Base-by-base conservation (phyloP, 257 asterid species). In the Vinca minor region DNA sequence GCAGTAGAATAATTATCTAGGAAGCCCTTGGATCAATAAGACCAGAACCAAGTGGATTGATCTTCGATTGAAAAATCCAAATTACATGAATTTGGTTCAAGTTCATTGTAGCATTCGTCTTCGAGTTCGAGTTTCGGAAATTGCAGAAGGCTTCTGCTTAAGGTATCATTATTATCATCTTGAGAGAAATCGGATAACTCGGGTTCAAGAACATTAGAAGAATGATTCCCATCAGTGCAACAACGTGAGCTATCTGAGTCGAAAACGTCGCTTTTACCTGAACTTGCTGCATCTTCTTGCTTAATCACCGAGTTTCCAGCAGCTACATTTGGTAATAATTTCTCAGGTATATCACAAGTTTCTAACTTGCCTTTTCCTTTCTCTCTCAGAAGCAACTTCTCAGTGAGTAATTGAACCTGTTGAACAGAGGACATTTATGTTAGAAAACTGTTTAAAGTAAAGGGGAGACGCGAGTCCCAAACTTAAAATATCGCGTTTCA, bases 1-100 rank as follows among this genome's bases (percentile, higher is more conserved):
- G n/a, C 26, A 44, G 32, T 31, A n/a, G 28, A 26, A 55, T 32
- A 13, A 18, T 42, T n/a, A n/a, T 13, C 18, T 15, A 23, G 35
- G 31, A 62, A 62, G 21, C 62, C 61, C 45, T n/a, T n/a, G n/a
- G n/a, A n/a, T 81, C 78, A 83, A 36, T 65, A 86, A 36, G 85
- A 77, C 96, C 98, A 91, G 75, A 79, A 79, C 94, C 96, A 87
- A 45, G 88, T 76, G 58, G 89, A 85, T 29, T 91, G 95, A 73
- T 86, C 93, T 53, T 86, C 91, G 59, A 82, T 77, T 7, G 87
- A 83, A 62, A 82, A 85, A n/a, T 91, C 95, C 72, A 83, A 36
- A 64, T 77, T 86, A 78, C 87, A 82, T 4, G 87, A 75, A 65
- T 81, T 85, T 18, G 85, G 82, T 52, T 77, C 88, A 38, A 82